Percentiles rank a stretch among this genome's conserved stretches.
Evolutionary conservation across 495 filamentous ascomycete genomes (phyloP).

Genomic region (Cercophora sp.): DNA sequence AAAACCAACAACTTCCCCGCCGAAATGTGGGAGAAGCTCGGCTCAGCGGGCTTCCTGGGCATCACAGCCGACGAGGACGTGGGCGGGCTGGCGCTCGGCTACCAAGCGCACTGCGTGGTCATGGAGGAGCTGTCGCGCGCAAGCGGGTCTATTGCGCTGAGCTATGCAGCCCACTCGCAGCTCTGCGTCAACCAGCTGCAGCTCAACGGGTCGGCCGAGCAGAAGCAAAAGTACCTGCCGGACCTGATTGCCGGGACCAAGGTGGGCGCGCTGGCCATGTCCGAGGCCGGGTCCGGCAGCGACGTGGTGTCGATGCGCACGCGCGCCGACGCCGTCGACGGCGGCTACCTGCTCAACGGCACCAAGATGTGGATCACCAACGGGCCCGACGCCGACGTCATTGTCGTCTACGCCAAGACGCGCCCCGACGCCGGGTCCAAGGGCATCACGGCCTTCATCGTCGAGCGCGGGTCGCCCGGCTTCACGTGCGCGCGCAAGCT

Average conservation of each 20-base stretch:
- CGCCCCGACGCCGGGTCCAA: slow-evolving; percentile 74
- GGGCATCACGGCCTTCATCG: slow-evolving; percentile 92
- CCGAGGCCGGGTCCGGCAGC: slow-evolving; percentile 82
- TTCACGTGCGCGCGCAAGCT: slow-evolving; percentile 89
- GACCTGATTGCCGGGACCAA: slow-evolving; percentile 76
- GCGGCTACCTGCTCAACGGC: slow-evolving; percentile 81
- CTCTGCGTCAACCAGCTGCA: slow-evolving; percentile 96
- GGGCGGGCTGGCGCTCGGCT: slow-evolving; percentile 86
- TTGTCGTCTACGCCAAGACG: slow-evolving; percentile 96
- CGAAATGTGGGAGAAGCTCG: slow-evolving; percentile 91
- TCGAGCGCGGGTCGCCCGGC: slow-evolving; percentile 63
- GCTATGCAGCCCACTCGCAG: slow-evolving; percentile 94
- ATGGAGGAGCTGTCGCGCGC: slow-evolving; percentile 78
- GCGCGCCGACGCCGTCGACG: slow-evolving; percentile 70
- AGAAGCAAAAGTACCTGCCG: slow-evolving; percentile 78
- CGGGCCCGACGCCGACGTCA: slow-evolving; percentile 83
- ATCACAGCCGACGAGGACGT: slow-evolving; percentile 93
- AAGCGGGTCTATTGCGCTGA: slow-evolving; percentile 78
- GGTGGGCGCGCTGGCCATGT: slow-evolving; percentile 92
- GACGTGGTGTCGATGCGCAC: slow-evolving; percentile 97
- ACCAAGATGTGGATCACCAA: slow-evolving; percentile 99
- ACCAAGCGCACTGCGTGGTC: slow-evolving; percentile 94
- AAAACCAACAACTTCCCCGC: slow-evolving; percentile 80
- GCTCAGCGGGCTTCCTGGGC: slow-evolving; percentile 85
- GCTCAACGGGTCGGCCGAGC: slow-evolving; percentile 74